Base-by-base conservation (phyloP, 179 eudicot species). In the Patellifolia procumbens region DNA sequence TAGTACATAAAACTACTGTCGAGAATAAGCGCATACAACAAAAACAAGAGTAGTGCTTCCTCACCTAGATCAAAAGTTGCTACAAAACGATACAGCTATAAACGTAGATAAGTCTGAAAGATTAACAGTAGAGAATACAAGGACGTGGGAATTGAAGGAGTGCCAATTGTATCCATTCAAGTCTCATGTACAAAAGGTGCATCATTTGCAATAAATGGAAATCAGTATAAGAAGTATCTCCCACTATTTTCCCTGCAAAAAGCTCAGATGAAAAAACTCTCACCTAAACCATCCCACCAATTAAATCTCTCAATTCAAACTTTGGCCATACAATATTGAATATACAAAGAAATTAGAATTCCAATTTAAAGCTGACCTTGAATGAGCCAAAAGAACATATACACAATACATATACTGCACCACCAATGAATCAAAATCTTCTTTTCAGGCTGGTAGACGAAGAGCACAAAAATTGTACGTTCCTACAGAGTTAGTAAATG, bases 101-200 rank as follows among this genome's bases (percentile, higher is more conserved):
- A 11, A 22, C 4, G 24, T 16, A 24, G 53, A 43, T 26, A 26
- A 43, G 20, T 45, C 52, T 22, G 52, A 24, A 64, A 31, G 37
- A 56, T 6, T 9, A 17, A 56, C 5, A 24, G 12, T 16, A 63
- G n/a, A 32, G 43, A 71, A 61, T 32, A 51, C 62, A 51, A 39
- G 56, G 16, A 55, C 26, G 6, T 43, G 37, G n/a, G 32, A 34
- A 73, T 56, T 49, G 12, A 35, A 28, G 42, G 22, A 62, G 64
- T 26, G 15, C 67, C 8, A 15, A 64, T 72, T 63, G 52, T 39
- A 11, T 78, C 45, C 66, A 78, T 62, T 72, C 35, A 45, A 37
- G 43, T 79, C 59, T 53, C 76, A 78, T 66, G 65, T 73, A 73
- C 73, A 78, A 71, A 66, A 64, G 35, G 51, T 24, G 70, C 11